Evolutionary conservation across 371 early-diverging fungal species (phyloP).

Genomic region (Phascolomyces articulosus): DNA sequence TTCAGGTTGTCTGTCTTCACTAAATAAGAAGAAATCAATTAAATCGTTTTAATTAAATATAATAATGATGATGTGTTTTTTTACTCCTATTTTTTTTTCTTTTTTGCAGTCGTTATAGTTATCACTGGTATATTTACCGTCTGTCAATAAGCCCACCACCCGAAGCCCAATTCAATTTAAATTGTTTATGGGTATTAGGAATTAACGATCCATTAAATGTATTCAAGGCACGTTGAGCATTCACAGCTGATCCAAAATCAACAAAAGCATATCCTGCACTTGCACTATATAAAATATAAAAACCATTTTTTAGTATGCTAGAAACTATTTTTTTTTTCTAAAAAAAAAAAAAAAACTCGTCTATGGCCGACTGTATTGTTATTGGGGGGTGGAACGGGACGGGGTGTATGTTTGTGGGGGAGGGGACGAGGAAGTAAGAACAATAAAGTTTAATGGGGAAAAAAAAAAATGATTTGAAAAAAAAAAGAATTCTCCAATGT

Average conservation of each 20-base stretch:
- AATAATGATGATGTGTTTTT: too few relatives aligned
- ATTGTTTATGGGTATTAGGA: conserved; percentile 77
- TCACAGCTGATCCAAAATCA: conserved; percentile 58
- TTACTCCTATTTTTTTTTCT: not conserved
- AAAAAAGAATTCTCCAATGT: conserved; percentile 6
- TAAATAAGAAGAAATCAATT: conserved; percentile 9
- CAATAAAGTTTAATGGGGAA: too few relatives aligned
- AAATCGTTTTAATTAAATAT: too few relatives aligned
- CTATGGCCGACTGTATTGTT: too few relatives aligned
- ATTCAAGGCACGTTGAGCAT: conserved; percentile 19
- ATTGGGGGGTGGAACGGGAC: too few relatives aligned
- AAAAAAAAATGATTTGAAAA: too few relatives aligned
- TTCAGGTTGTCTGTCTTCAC: conserved; percentile 68
- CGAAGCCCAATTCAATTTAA: conserved; percentile 72
- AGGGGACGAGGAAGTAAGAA: too few relatives aligned
- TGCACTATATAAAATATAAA: conserved; percentile 28
- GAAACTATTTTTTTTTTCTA: too few relatives aligned
- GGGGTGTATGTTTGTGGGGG: too few relatives aligned
- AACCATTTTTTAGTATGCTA: too few relatives aligned
- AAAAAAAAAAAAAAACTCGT: conserved; percentile 11
- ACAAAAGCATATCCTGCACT: conserved; percentile 81
- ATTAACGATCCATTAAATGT: conserved; percentile 78
- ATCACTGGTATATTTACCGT: too few relatives aligned
- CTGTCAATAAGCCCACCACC: conserved; percentile 64
- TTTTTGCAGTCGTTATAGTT: too few relatives aligned